These are phyloP conservation scores for Phanerochaete sordida DNA, from an alignment of 768 basidiomycete species.

Conservation along the genomic window DNA sequence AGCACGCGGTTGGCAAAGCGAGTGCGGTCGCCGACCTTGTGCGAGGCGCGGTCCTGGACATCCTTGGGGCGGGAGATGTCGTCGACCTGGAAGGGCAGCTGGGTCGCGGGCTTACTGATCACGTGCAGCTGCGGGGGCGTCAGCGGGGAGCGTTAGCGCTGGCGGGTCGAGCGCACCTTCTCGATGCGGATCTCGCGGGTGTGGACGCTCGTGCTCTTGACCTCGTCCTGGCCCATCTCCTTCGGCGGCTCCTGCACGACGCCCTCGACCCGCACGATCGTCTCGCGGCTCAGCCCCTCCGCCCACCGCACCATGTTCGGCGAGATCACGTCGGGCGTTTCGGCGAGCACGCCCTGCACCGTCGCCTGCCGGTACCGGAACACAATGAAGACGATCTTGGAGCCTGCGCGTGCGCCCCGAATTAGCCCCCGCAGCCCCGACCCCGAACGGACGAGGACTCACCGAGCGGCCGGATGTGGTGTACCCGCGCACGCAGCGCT, in stretches of 20 bases:
- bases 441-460: background rate
- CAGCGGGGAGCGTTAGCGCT: background rate
- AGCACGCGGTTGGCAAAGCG: slow-evolving; percentile 91
- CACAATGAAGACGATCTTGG: slow-evolving; percentile 91
- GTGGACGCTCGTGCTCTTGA: slow-evolving; percentile 87
- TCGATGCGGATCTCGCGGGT: slow-evolving; percentile 82
- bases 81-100: slow-evolving; percentile 29
- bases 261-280: slow-evolving; percentile 88
- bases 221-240: slow-evolving; percentile 34
- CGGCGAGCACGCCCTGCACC: slow-evolving; percentile 79
- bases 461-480: slow-evolving; percentile 80
- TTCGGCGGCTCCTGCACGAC: slow-evolving; percentile 72
- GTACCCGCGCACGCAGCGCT: slow-evolving; percentile 83
- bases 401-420: slow-evolving; percentile 41
- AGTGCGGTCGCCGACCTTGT: slow-evolving; percentile 83
- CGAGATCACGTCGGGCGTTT: slow-evolving; percentile 58
- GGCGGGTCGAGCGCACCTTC: slow-evolving; percentile 48
- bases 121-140: slow-evolving; percentile 19
- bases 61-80: slow-evolving; percentile 22
- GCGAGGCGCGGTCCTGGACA: slow-evolving; percentile 47
- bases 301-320: slow-evolving; percentile 98
- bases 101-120: slow-evolving; percentile 18
- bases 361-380: slow-evolving; percentile 82
- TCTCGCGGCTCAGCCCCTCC: slow-evolving; percentile 74
- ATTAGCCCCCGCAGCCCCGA: background rate